A percentile compares a stretch with the other conserved stretches of the same genome.
Evolutionary conservation across 2,329 filamentous ascomycete genomes (phyloP).

Genomic region (Trichothecium roseum): DNA sequence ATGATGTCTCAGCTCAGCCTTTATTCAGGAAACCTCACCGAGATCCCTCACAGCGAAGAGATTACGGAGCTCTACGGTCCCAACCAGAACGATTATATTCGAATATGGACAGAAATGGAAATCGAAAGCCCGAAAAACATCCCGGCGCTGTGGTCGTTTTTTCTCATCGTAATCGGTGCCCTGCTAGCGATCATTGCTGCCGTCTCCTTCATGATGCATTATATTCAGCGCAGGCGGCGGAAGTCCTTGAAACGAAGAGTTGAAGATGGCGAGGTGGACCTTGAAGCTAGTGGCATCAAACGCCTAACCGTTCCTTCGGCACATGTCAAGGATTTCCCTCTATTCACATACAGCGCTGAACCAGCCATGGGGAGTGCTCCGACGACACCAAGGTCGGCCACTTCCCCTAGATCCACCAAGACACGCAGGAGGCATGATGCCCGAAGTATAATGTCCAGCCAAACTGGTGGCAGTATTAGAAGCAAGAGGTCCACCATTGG

Average conservation of each 20-base stretch:
- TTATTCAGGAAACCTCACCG: conserved; percentile 67
- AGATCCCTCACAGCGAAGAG: conserved; percentile 46
- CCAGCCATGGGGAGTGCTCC: conserved; percentile 27
- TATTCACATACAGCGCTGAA: conserved; percentile 64
- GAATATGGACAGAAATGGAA: conserved; percentile 46
- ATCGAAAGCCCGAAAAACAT: conserved; percentile 38
- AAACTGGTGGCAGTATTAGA: conserved; percentile 18
- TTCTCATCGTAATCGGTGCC: conserved; percentile 60
- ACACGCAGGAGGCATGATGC: conserved; percentile 16
- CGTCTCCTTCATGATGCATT: conserved; percentile 66
- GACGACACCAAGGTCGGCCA: conserved; percentile 22
- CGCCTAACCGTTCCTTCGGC: conserved; percentile 64
- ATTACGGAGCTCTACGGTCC: conserved; percentile 44
- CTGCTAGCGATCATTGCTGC: conserved; percentile 56
- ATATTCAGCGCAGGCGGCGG: conserved; percentile 63
- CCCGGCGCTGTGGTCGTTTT: conserved; percentile 74
- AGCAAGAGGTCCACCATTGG: conserved; percentile 27
- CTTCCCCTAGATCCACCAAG: conserved; percentile 15
- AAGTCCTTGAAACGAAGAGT: conserved; percentile 59
- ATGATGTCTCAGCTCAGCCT: conserved; percentile 62
- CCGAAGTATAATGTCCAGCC: conserved; percentile 14
- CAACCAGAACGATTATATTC: conserved; percentile 47
- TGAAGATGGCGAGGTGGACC: conserved; percentile 67
- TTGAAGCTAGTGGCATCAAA: conserved; percentile 79
- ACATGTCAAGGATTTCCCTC: conserved; percentile 62